phyloP scores from a whole-genome alignment of 495 filamentous ascomycete species.

The Xylaria intraflava region DNA sequence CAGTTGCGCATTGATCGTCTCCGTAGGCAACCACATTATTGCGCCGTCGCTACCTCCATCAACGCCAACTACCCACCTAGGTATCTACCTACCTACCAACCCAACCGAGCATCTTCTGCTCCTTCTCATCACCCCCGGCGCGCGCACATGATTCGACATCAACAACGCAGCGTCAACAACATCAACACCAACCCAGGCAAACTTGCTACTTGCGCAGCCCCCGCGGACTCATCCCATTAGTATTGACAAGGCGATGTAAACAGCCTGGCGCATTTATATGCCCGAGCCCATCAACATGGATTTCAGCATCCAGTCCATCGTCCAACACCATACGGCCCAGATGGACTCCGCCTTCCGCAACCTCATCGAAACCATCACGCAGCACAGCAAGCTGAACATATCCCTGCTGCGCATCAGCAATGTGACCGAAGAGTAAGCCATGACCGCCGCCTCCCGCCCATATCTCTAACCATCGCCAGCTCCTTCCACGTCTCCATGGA shows the following conservation, averaged over 20 bases:
- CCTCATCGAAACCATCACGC: constrained; percentile 16
- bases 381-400: constrained; percentile 23
- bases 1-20: neutral
- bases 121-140: neutral
- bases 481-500: constrained; percentile 19
- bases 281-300: constrained; percentile 3
- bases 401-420: constrained; percentile 24
- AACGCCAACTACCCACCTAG: too few relatives aligned
- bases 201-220: too few relatives aligned
- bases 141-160: constrained; percentile 4
- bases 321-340: neutral
- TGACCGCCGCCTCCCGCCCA: neutral
- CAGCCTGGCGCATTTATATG: neutral
- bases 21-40: neutral
- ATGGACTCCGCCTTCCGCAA: constrained; percentile 17
- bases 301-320: constrained; percentile 5
- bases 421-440: constrained; percentile 24
- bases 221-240: neutral
- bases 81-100: neutral
- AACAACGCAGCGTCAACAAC: neutral
- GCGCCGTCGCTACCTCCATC: too few relatives aligned
- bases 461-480: constrained; percentile 1
- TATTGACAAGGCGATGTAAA: constrained; percentile 9
- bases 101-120: neutral
- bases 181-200: neutral